Conservation (phyloP, 306 rosid genomes). For the Medicago ruthenica region DNA sequence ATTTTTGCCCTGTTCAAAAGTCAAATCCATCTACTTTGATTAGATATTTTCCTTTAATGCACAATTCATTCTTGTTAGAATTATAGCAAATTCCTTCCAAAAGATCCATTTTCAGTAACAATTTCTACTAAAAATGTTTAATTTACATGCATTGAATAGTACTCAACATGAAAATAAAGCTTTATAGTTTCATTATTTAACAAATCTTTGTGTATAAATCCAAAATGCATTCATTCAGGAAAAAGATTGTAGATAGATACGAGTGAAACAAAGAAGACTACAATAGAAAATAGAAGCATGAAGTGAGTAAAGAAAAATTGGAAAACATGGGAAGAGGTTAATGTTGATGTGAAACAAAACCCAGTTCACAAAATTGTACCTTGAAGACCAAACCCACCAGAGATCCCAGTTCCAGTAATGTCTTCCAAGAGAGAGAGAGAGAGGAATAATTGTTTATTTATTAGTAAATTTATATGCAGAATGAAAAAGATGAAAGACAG, state of each 20-base stretch:
- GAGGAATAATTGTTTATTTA: constrained; percentile 14
- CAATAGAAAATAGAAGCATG: not conserved
- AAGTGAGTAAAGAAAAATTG: not conserved
- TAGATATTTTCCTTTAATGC: constrained; percentile 22
- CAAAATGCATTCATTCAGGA: not conserved
- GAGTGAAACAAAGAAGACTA: not conserved
- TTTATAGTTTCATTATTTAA: not conserved
- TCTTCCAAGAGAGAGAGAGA: constrained; percentile 32
- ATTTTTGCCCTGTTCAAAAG: constrained; percentile 57
- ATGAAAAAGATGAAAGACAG: too few relatives aligned
- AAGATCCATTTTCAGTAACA: not conserved
- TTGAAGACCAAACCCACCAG: constrained; percentile 48
- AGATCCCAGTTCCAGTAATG: constrained; percentile 57
- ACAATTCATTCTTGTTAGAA: constrained; percentile 14
- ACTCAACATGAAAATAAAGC: constrained; percentile 15
- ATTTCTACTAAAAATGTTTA: constrained; percentile 1
- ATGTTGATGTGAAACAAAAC: constrained; percentile 30
- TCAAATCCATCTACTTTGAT: constrained; percentile 37
- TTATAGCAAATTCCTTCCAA: not conserved
- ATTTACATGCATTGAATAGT: constrained; percentile 29
- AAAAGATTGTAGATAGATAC: not conserved
- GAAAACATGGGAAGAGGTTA: constrained; percentile 5
- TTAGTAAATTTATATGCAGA: too few relatives aligned
- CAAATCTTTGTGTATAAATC: constrained; percentile 18
- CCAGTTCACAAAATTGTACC: constrained; percentile 59